A percentile compares a stretch with the other conserved stretches of the same genome.
Evolutionary conservation across 2,329 filamentous ascomycete species (phyloP).

Genomic region (Thyridium curvatum): DNA sequence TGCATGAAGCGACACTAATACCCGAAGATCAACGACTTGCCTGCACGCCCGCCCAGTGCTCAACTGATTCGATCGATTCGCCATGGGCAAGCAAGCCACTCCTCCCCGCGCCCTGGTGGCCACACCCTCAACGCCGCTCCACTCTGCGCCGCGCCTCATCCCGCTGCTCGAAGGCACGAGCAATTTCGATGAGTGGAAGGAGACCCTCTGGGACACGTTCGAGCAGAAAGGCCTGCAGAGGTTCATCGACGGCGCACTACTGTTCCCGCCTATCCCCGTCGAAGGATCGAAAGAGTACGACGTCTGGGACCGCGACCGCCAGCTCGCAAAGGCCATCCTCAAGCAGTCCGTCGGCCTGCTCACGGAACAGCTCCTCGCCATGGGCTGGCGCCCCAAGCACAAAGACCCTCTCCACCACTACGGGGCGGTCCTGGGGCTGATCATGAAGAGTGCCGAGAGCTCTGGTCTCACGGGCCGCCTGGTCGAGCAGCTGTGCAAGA

Average conservation of each 20-base stretch:
- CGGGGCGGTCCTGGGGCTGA: conserved; percentile 4
- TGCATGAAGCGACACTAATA: too few species aligned
- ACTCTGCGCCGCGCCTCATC: background rate
- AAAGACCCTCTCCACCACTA: conserved; percentile 7
- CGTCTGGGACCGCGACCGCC: background rate
- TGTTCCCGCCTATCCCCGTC: background rate
- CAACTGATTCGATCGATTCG: too few species aligned
- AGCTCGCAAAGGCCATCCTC: conserved; percentile 7
- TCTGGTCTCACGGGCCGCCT: conserved; percentile 5
- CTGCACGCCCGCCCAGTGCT: too few species aligned
- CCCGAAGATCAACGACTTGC: too few species aligned
- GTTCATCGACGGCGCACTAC: background rate
- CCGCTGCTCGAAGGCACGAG: conserved; percentile 2
- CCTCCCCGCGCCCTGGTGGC: too few species aligned
- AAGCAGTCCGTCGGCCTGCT: conserved; percentile 3
- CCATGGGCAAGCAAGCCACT: too few species aligned
- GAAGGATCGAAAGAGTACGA: background rate
- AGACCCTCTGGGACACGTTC: conserved; percentile 4
- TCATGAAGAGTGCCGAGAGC: conserved; percentile 5
- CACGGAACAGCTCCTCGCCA: background rate
- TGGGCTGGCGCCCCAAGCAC: background rate
- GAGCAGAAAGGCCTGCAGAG: conserved; percentile 5
- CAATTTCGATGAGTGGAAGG: conserved; percentile 6
- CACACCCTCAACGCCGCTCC: too few species aligned
- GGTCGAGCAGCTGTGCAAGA: conserved; percentile 4